Base-by-base conservation (phyloP, 140 eudicot species). In the Ambrosia hybrid region DNA sequence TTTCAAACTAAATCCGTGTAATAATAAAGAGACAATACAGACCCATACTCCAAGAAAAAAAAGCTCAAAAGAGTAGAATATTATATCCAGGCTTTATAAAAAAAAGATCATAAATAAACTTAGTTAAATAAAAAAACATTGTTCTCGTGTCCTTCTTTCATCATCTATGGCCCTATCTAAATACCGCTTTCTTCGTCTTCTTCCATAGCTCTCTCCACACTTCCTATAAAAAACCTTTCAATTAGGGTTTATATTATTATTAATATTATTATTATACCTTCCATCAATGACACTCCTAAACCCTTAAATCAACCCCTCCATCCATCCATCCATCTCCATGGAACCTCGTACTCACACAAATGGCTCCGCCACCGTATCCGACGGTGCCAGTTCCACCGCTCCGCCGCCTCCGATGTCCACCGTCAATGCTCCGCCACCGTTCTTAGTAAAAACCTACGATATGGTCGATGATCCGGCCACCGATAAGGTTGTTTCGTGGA, bases 381-480 rank as follows among this genome's bases (percentile, higher is more conserved):
- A 78, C 65, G 53, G 46, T 8, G 57, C 76, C 14, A 21, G 43
- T 68, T 45, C 85, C 95, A 59, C 78, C 82, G n/a, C 89, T 91
- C 12, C 79, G 4, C 89, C 88, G 67, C 51, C 77, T 41, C 94
- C 96, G 81, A 80, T 82, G 76, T 33, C 89, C 11, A 82, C 37
- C 37, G 78, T 78, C 52, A 86, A 79, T 70, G 83, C 85, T 17
- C 97, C 96, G 69, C 91, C 96, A 65, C 96, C 96, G 70, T 91
- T 91, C 34, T 80, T 91, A 14, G 88, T 82, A n/a, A 91, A 91
- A 49, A 88, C 97, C 5, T 91, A 91, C 79, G 96, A 89, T 37
- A 86, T 91, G 96, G 97, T 91, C 9, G 94, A 89, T 13, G 97
- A 91, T 78, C 96, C 94, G 51, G 62, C 86, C 1, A 84, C 96